phyloP scores from a whole-genome alignment of 345 rosid species.

The Sapria himalayana region DNA sequence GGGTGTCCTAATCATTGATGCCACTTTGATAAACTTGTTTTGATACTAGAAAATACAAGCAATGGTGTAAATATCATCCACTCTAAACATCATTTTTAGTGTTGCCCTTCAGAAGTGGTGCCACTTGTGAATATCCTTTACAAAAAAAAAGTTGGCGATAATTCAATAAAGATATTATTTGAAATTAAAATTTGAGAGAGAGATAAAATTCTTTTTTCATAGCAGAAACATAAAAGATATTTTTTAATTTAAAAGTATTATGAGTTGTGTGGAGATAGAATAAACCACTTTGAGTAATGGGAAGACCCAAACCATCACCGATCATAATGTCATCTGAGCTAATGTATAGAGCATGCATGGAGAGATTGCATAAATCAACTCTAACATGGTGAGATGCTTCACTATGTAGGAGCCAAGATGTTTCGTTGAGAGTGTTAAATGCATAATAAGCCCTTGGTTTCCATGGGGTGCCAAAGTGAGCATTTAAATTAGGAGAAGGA shows the following conservation, averaged over 20 bases:
- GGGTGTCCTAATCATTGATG: background rate
- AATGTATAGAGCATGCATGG: background rate
- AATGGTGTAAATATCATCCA: background rate
- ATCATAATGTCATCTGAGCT: too few relatives aligned
- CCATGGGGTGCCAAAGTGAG: too few relatives aligned
- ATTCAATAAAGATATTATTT: background rate
- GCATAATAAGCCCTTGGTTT: too few relatives aligned
- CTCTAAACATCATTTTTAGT: background rate
- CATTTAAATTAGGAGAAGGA: too few relatives aligned
- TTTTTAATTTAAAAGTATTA: background rate
- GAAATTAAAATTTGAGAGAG: background rate
- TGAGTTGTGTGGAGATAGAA: too few relatives aligned
- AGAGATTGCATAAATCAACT: background rate
- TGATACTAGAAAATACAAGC: background rate
- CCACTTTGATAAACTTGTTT: background rate
- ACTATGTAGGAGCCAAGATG: background rate
- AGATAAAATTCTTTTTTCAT: background rate
- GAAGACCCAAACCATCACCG: too few relatives aligned
- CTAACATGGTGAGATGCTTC: background rate
- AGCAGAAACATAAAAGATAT: background rate
- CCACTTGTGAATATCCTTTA: background rate
- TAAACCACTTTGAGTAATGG: too few relatives aligned
- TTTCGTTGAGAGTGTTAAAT: too few relatives aligned
- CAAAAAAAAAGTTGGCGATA: background rate
- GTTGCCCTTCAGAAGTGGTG: background rate